phyloP scores from a whole-genome alignment of 2,329 filamentous ascomycete species.

The Cladobotryum protrusum region DNA sequence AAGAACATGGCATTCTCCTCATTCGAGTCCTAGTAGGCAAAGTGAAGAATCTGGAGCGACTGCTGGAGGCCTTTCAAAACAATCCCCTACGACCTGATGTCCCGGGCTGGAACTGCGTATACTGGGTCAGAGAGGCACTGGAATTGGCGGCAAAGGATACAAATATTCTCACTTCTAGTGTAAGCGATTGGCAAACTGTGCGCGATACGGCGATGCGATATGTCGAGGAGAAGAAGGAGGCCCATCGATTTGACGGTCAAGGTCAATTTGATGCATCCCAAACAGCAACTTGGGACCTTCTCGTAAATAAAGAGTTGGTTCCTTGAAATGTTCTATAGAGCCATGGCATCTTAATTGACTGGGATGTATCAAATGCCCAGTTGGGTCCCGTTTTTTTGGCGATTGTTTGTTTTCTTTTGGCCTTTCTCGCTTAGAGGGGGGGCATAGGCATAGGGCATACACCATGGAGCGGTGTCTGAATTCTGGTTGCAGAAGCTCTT shows the following conservation, averaged over 20 bases:
- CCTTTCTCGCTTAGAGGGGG: no score
- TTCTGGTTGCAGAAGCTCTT: no score
- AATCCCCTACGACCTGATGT: slow-evolving; percentile 25
- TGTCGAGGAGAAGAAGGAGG: slow-evolving; percentile 30
- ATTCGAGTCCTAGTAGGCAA: slow-evolving; percentile 25
- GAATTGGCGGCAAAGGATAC: slow-evolving; percentile 21
- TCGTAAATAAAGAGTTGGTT: slow-evolving; percentile 20
- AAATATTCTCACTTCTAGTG: slow-evolving; percentile 26
- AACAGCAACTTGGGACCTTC: slow-evolving; percentile 30
- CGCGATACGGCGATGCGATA: slow-evolving; percentile 33
- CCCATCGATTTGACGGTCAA: slow-evolving; percentile 34
- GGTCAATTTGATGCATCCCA: slow-evolving; percentile 25
- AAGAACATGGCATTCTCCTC: slow-evolving; percentile 15
- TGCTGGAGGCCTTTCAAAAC: slow-evolving; percentile 24
- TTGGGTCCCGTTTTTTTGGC: no score
- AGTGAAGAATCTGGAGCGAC: slow-evolving; percentile 21
- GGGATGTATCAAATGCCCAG: no score
- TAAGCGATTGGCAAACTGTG: slow-evolving; percentile 28
- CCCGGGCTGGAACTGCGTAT: slow-evolving; percentile 37
- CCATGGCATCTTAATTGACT: no score
- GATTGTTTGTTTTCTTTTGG: no score
- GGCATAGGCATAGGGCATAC: no score
- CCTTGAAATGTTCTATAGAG: slow-evolving; percentile 1
- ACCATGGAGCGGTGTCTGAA: no score
- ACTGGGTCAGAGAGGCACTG: slow-evolving; percentile 37